Conservation (phyloP, 2,329 filamentous ascomycete genomes). For the Rutstroemia sp. region DNA sequence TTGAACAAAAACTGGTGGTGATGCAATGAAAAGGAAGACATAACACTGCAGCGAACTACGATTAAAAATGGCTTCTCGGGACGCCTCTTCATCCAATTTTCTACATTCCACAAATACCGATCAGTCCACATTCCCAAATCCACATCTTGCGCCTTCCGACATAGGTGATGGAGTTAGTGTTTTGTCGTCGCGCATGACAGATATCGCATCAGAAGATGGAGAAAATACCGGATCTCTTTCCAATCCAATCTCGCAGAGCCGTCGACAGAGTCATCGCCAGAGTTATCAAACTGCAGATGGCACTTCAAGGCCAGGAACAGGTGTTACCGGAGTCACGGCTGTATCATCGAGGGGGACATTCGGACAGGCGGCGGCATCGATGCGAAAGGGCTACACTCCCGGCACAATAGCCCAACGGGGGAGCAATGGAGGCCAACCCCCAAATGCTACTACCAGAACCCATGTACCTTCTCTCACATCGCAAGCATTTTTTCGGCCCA, state of each 20-base stretch:
- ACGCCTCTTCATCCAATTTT: constrained; percentile 12
- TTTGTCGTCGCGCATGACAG: constrained; percentile 49
- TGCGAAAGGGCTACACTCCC: constrained; percentile 38
- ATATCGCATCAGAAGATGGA: constrained; percentile 44
- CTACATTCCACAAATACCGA: constrained; percentile 14
- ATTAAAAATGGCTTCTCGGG: constrained; percentile 20
- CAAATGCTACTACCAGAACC: constrained; percentile 67
- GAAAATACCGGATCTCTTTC: constrained; percentile 31
- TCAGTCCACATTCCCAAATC: constrained; percentile 16
- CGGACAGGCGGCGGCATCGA: constrained; percentile 44
- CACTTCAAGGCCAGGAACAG: constrained; percentile 47
- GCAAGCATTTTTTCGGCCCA: constrained; percentile 88
- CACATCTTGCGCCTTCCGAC: constrained; percentile 22
- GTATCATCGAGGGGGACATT: constrained; percentile 42
- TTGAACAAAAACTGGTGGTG: not conserved
- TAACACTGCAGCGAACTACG: not conserved
- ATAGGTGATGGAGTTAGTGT: constrained; percentile 37
- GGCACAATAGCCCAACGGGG: constrained; percentile 9
- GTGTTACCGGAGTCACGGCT: constrained; percentile 36
- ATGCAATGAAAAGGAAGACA: not conserved
- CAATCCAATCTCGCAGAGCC: constrained; percentile 26
- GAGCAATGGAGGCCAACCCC: constrained; percentile 45
- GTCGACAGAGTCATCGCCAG: constrained; percentile 30
- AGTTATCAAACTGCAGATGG: constrained; percentile 33
- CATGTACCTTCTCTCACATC: constrained; percentile 87